Percentiles rank a stretch among this genome's conserved stretches.
phyloP scores from a whole-genome alignment of 129 eudicot genomes.

The Calendula officinalis region DNA sequence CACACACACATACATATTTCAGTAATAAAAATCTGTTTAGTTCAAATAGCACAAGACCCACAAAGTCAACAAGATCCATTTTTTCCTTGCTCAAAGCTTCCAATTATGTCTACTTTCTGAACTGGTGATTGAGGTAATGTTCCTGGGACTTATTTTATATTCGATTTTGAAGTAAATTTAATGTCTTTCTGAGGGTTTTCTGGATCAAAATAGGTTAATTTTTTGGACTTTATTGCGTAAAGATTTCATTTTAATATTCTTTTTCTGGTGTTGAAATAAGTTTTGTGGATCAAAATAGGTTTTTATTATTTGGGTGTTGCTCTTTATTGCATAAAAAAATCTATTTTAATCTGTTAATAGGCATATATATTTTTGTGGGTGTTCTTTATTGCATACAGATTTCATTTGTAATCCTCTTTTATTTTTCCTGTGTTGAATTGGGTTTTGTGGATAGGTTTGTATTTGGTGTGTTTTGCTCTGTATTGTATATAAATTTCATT shows the following conservation, averaged over 20 bases:
- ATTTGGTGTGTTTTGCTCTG: conserved; percentile 5
- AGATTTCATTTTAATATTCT: conserved; percentile 13
- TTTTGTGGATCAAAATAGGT: conserved; percentile 3
- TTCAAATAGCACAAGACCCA: conserved; percentile 10
- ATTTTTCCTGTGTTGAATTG: conserved; percentile 26
- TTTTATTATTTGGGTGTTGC: conserved; percentile 3
- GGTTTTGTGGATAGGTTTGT: conserved; percentile 11
- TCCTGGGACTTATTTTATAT: not conserved
- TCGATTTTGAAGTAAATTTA: conserved; percentile 9
- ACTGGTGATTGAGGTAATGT: conserved; percentile 31
- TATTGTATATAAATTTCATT: conserved; percentile 1
- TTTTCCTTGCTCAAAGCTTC: conserved; percentile 29
- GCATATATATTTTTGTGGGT: not conserved
- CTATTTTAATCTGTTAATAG: conserved; percentile 9
- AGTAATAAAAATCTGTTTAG: conserved; percentile 6
- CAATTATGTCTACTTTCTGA: conserved; percentile 26
- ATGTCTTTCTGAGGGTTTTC: conserved; percentile 18
- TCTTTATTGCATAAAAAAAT: not conserved
- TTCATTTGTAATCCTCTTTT: not conserved
- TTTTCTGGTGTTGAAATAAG: conserved; percentile 29
- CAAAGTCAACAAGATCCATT: conserved; percentile 44
- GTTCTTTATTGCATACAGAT: conserved; percentile 10
- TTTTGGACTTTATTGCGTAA: conserved; percentile 10
- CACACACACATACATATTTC: not conserved
- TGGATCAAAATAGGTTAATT: conserved; percentile 13